Conservation (phyloP, 2,329 filamentous ascomycete species). For the Sporothrix euskadiensis region DNA sequence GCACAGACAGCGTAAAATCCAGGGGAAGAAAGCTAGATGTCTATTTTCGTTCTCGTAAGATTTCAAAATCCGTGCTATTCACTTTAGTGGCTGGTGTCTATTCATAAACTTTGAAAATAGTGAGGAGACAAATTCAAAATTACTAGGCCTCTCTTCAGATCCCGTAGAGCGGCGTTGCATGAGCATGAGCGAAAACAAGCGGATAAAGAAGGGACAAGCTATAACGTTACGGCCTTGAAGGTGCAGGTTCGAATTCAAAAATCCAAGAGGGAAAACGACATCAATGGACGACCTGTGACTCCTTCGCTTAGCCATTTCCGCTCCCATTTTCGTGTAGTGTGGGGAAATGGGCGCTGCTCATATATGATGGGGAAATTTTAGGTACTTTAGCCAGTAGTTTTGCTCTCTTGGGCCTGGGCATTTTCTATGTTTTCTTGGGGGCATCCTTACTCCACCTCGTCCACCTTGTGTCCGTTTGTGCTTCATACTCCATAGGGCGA, state of each 20-base stretch:
- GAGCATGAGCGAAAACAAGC: not conserved
- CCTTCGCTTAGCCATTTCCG: not conserved
- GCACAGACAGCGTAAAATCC: not conserved
- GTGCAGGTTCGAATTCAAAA: not conserved
- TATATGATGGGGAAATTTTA: not conserved
- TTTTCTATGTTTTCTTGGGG: not conserved
- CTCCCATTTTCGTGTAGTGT: not conserved
- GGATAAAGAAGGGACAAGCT: not conserved
- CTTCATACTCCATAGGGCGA: slow-evolving; percentile 11
- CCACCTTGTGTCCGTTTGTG: not conserved
- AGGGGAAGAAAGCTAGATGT: not conserved
- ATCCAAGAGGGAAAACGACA: not conserved
- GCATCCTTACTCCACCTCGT: not conserved
- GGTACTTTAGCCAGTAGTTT: not conserved
- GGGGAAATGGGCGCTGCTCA: slow-evolving; percentile 12
- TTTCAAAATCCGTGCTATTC: not conserved
- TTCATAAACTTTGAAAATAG: not conserved
- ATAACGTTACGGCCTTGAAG: not conserved
- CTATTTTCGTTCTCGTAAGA: not conserved
- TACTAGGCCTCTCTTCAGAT: not conserved
- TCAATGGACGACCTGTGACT: slow-evolving; percentile 6
- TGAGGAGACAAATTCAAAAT: not conserved
- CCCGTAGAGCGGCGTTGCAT: not conserved
- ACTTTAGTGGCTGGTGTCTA: not conserved
- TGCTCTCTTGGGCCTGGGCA: not conserved